These are phyloP conservation scores for Suillus hirtellus DNA, from an alignment of 768 basidiomycete species.

Conservation along the genomic window DNA sequence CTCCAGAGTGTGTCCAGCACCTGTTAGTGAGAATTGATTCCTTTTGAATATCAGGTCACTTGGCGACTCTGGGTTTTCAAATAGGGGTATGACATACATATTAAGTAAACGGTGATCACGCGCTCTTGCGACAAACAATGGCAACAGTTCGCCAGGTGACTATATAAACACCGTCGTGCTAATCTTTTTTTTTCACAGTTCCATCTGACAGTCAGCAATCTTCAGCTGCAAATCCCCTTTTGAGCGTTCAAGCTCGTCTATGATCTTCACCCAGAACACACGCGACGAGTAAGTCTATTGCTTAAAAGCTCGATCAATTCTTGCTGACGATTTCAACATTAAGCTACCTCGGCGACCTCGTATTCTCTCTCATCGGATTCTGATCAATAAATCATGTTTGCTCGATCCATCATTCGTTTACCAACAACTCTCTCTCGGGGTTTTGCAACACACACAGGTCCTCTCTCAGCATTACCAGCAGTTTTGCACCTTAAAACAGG, in stretches of 20 bases:
- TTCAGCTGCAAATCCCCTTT: constrained; percentile 1
- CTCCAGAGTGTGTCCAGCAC: too few relatives aligned
- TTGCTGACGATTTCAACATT: constrained; percentile 23
- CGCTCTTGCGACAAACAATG: neutral
- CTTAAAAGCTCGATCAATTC: constrained; percentile 6
- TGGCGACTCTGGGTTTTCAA: neutral
- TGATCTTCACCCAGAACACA: constrained; percentile 85
- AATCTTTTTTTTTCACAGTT: neutral
- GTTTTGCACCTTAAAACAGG: constrained; percentile 91
- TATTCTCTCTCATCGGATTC: constrained; percentile 67
- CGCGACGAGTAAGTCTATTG: constrained; percentile 74
- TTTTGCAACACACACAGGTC: constrained; percentile 65
- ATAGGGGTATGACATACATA: neutral
- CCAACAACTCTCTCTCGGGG: constrained; percentile 51
- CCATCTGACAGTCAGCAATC: neutral
- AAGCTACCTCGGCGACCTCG: constrained; percentile 90
- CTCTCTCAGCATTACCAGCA: constrained; percentile 61
- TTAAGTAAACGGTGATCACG: neutral
- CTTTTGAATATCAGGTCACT: too few relatives aligned
- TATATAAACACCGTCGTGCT: constrained; percentile 14
- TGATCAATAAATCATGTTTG: constrained; percentile 51
- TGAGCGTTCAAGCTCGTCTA: constrained; percentile 45
- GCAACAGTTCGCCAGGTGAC: neutral
- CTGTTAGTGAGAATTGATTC: too few relatives aligned
- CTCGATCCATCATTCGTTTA: constrained; percentile 51